Conservation (phyloP, 2,329 filamentous ascomycete species). For the Hypomyces rosellus region DNA sequence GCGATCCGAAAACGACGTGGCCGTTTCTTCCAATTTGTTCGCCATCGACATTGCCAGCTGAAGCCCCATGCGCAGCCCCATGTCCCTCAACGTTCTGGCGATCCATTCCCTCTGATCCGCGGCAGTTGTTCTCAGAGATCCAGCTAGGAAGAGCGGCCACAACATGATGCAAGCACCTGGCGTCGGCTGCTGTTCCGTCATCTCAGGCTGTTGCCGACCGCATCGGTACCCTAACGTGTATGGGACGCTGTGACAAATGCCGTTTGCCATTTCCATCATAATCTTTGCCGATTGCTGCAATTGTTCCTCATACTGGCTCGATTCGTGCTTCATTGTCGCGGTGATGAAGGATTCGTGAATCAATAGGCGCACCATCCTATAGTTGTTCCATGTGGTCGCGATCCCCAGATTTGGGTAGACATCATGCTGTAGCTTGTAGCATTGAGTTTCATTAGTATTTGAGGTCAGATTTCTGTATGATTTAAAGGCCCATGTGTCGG, state of each 20-base stretch:
- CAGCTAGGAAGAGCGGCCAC: slow-evolving; percentile 16
- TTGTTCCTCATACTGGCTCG: not conserved
- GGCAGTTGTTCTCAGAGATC: slow-evolving; percentile 12
- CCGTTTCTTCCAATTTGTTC: slow-evolving; percentile 11
- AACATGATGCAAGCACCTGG: slow-evolving; percentile 15
- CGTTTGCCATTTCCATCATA: slow-evolving; percentile 12
- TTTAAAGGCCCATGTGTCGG: too few species aligned
- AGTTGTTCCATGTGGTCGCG: slow-evolving; percentile 18
- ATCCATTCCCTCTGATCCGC: slow-evolving; percentile 14
- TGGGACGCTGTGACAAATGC: slow-evolving; percentile 15
- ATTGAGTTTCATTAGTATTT: too few species aligned
- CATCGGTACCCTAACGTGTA: slow-evolving; percentile 15
- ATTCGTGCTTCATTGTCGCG: slow-evolving; percentile 13
- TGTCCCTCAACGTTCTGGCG: slow-evolving; percentile 11
- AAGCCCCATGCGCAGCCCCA: slow-evolving; percentile 16
- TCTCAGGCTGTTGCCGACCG: not conserved
- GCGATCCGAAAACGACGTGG: slow-evolving; percentile 14
- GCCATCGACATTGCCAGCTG: slow-evolving; percentile 17
- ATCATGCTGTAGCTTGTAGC: slow-evolving; percentile 12
- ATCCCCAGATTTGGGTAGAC: slow-evolving; percentile 16
- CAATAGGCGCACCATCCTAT: slow-evolving; percentile 14
- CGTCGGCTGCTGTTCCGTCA: not conserved
- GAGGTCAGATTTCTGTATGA: too few species aligned
- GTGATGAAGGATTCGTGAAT: slow-evolving; percentile 17
- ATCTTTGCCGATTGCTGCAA: slow-evolving; percentile 11